Percentiles rank a stretch among this genome's conserved stretches.
phyloP scores from a whole-genome alignment of 768 basidiomycete genomes.

The Boletellus sp. region DNA sequence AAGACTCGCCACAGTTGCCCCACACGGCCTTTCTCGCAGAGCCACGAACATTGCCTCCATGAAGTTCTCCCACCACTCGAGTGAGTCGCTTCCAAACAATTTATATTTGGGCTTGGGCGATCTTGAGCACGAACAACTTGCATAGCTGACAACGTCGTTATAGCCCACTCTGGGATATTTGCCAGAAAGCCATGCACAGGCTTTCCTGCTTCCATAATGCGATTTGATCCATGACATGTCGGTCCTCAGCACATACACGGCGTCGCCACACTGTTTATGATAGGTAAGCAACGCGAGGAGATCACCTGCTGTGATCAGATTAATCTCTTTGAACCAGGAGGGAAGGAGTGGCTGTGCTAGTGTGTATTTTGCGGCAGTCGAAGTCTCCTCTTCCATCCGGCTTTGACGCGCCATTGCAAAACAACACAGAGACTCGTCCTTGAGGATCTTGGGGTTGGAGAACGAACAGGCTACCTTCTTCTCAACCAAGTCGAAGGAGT shows the following conservation, averaged over 20 bases:
- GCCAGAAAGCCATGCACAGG: conserved; percentile 10
- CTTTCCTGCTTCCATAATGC: not conserved
- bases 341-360: conserved; percentile 24
- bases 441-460: conserved; percentile 11
- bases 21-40: conserved; percentile 19
- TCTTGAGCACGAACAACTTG: not conserved
- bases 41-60: conserved; percentile 10
- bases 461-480: conserved; percentile 19
- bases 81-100: not conserved
- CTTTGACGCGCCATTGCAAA: conserved; percentile 32
- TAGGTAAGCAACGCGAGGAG: conserved; percentile 26
- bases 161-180: not conserved
- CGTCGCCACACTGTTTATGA: conserved; percentile 12
- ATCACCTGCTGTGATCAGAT: conserved; percentile 22
- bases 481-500: conserved; percentile 15
- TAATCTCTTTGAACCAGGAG: conserved; percentile 24
- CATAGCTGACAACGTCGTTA: not conserved
- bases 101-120: not conserved
- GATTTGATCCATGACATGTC: conserved; percentile 13
- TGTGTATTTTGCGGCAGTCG: conserved; percentile 29
- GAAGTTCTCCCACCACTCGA: conserved; percentile 23
- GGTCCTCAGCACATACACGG: conserved; percentile 1
- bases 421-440: conserved; percentile 24
- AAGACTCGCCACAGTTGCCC: not conserved
- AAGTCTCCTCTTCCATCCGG: conserved; percentile 17